phyloP scores from a whole-genome alignment of 2,329 filamentous ascomycete species.

The Ophiostoma pallidulum region DNA sequence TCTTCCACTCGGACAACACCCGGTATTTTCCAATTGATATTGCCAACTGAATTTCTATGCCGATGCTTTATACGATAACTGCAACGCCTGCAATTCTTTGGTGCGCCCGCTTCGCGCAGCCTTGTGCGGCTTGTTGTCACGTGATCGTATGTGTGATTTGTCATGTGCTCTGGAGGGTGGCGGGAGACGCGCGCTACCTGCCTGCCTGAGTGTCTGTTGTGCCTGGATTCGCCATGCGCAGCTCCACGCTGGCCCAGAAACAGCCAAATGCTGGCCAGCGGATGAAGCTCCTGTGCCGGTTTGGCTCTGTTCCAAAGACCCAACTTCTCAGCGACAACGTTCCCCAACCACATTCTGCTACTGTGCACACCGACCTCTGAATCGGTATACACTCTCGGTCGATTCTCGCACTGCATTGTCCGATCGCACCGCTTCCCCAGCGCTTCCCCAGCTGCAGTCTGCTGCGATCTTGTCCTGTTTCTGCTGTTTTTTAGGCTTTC shows the following conservation, averaged over 20 bases:
- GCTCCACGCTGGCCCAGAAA: neutral
- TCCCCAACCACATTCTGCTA: constrained; percentile 4
- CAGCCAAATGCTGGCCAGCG: neutral
- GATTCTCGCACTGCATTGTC: too few species aligned
- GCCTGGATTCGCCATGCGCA: constrained; percentile 8
- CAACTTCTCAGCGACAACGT: constrained; percentile 1
- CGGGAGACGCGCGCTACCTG: constrained; percentile 13
- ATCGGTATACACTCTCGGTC: neutral
- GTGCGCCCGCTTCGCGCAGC: too few species aligned
- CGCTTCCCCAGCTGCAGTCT: too few species aligned
- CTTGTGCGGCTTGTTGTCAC: too few species aligned
- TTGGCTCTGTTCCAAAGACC: neutral
- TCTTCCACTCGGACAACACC: too few species aligned
- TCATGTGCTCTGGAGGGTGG: constrained; percentile 2
- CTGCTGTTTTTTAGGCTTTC: neutral
- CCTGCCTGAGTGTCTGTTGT: too few species aligned
- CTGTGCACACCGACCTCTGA: neutral
- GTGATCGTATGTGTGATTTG: constrained; percentile 6
- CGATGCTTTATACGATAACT: too few species aligned
- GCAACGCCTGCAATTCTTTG: too few species aligned
- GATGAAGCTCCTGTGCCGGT: constrained; percentile 8
- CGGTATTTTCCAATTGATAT: too few species aligned
- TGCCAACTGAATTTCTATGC: too few species aligned
- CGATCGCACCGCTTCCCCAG: too few species aligned
- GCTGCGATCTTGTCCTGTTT: neutral